Base-by-base conservation (phyloP, 495 filamentous ascomycete species). In the Annulohypoxylon bovei region DNA sequence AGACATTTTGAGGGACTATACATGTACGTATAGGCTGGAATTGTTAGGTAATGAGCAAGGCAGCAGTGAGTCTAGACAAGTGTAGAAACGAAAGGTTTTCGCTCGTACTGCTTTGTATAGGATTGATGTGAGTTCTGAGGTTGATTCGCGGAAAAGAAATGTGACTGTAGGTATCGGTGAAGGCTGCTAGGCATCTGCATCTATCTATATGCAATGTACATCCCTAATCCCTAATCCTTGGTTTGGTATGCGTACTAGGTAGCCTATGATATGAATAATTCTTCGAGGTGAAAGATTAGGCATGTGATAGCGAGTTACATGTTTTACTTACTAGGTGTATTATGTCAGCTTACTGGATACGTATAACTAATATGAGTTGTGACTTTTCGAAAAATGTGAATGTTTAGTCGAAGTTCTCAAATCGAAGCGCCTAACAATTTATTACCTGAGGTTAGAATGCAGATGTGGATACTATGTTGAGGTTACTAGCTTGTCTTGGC, bases 1-100 rank as follows among this genome's bases (percentile, higher is more conserved):
- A 18, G 68, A 35, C 72, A 75, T 76, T 18, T 33, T 57, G 23
- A 53, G 9, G 42, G 37, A 27, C 4, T 6, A 65, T 32, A 54
- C 53, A 58, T 57, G 62, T 63, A 56, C 27, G 35, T 35, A 35
- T 35, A 27, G 6, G 8, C 6, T n/a, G 30, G n/a, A 11, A 18
- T 35, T 1, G n/a, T 27, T 35, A 35, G n/a, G 30, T 35, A n/a
- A n/a, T n/a, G n/a, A 54, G 3, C 28, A 22, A 11, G 16, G 16
- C n/a, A 54, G n/a, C 23, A 33, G 14, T 35, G 6, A 5, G 22
- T 8, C 6, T 20, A 20, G 2, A 35, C 20, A 3, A 50, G 9
- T 50, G 23, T 7, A 28, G 23, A 14, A 12, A 28, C 4, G 46
- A 50, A 14, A 28, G n/a, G 3, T 53, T 33, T 54, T 22, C 25